These are phyloP conservation scores for Eimeria praecox DNA, from an alignment of 169 alveolate species.

Conservation along the genomic window DNA sequence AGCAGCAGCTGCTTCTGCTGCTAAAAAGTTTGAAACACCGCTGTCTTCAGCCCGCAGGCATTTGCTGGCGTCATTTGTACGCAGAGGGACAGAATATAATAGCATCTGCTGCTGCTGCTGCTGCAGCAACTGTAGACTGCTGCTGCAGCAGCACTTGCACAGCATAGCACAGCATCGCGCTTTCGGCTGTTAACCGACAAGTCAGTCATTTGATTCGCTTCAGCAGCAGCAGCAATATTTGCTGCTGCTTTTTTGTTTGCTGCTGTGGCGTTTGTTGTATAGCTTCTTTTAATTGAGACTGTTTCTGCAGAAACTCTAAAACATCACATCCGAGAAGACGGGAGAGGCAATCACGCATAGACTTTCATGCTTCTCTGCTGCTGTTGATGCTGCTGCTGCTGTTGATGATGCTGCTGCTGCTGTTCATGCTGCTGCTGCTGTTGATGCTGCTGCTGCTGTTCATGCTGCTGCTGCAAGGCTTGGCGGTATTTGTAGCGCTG, in stretches of 20 bases:
- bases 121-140: background rate
- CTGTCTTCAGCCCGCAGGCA: background rate
- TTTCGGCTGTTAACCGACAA: too few relatives aligned
- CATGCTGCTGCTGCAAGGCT: background rate
- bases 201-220: too few relatives aligned
- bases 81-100: background rate
- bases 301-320: background rate
- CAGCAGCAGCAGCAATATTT: constrained; percentile 1
- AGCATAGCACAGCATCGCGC: background rate
- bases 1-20: background rate
- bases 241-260: background rate
- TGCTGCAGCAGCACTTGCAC: background rate
- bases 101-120: background rate
- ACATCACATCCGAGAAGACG: background rate
- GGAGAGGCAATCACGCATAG: background rate
- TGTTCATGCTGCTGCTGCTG: background rate
- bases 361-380: background rate
- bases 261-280: background rate
- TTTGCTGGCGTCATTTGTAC: background rate
- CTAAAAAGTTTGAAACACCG: background rate
- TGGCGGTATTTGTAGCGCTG: background rate
- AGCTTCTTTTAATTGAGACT: background rate
- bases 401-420: background rate
- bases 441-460: background rate
- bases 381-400: background rate